Percentiles rank a stretch among this genome's conserved stretches.
Conservation (phyloP, 306 rosid genomes). For the Sicyos edulis region DNA sequence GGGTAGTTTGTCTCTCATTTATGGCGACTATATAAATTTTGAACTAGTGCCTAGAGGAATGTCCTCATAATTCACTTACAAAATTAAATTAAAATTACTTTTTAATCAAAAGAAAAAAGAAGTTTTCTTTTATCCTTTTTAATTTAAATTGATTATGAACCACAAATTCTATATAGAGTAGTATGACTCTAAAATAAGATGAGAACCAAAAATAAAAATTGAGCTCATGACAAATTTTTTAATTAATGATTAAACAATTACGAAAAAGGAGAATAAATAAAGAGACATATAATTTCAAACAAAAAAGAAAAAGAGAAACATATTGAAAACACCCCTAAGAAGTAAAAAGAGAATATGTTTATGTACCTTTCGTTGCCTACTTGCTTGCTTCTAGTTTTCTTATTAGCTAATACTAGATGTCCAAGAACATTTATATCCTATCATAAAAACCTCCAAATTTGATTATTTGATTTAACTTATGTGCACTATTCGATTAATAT, state of each 20-base stretch:
- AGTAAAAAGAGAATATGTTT: constrained; percentile 14
- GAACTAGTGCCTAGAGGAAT: constrained; percentile 9
- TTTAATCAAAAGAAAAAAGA: not conserved
- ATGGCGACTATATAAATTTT: not conserved
- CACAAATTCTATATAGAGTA: too few species aligned
- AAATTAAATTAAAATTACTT: not conserved
- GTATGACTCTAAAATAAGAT: too few species aligned
- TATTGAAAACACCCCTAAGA: not conserved
- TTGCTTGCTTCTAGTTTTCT: constrained; percentile 8
- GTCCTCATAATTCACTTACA: not conserved
- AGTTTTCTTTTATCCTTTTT: too few species aligned
- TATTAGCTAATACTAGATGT: not conserved
- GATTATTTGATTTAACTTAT: not conserved
- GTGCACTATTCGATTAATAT: too few species aligned
- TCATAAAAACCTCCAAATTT: not conserved
- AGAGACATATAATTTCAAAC: not conserved
- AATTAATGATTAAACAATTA: not conserved
- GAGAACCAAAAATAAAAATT: too few species aligned
- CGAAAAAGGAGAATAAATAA: not conserved
- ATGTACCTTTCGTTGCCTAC: constrained; percentile 17
- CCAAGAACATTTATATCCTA: not conserved
- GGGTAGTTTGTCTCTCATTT: constrained; percentile 11
- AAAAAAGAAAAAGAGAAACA: not conserved
- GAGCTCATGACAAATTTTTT: too few species aligned
- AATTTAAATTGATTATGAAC: too few species aligned